Base-by-base conservation (phyloP, 495 filamentous ascomycete genomes). In the Lasiosphaeria ovina region DNA sequence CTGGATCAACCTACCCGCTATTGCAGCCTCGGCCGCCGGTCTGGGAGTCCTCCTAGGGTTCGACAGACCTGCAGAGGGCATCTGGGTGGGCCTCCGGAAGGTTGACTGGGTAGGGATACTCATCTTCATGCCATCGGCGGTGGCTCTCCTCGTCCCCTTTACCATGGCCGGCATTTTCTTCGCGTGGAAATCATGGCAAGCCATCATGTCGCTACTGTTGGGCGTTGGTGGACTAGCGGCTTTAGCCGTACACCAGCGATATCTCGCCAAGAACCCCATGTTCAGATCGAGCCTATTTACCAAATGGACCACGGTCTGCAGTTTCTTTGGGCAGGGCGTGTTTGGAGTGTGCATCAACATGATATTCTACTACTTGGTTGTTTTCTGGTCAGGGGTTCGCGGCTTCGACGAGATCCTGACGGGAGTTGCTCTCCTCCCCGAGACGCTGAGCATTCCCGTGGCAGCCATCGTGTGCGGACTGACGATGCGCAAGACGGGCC, bases 311-410 rank as follows among this genome's bases (percentile, higher is more conserved):
- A 67, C 75, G 6, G 36, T 65, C 3, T 68, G 62, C 47, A 66
- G 65, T 49, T 72, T 76, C 52, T 32, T 83, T 11, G 80, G 69
- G 4, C 81, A 78, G 3, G 74, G 75, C 59, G 76, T 79, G 65
- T 87, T 81, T 67, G 86, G 66, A 4, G 31, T 66, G n/a, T 62
- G 61, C 38, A 24, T 69, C 10, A 66, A 64, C 61, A 64, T 69
- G 69, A 69, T 86, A 0, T 70, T 92, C 3, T 90, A 90, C 63
- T 90, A 87, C 54, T 68, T 89, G 33, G 81, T 87, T 0, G 71
- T 92, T 1, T 92, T 88, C 71, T 89, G 85, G 61, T 79, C 87
- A 64, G 84, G 82, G 7, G 81, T 88, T 35, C 84, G 87, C 62
- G 79, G 77, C 35, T 78, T 83, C 60, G 72, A 77, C 6, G 76